Percentiles rank a stretch among this genome's conserved stretches.
Evolutionary conservation across 176 grass and related monocot genomes (phyloP).

Genomic region (Aegilops tauschii): DNA sequence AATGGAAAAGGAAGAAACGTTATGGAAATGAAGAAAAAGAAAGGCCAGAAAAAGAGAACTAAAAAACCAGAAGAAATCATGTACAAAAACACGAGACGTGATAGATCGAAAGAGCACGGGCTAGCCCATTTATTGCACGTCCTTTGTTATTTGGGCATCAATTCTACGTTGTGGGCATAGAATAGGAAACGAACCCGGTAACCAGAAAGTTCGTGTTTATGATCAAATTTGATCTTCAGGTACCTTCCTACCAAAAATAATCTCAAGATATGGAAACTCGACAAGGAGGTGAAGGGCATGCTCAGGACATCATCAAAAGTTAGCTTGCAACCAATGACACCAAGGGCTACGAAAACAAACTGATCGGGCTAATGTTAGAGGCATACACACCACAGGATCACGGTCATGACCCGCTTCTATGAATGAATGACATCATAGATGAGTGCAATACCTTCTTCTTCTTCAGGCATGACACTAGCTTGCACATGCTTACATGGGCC

Average conservation of each 20-base stretch:
- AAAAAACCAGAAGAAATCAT: no score
- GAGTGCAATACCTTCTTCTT: slow-evolving; percentile 61
- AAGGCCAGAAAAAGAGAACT: no score
- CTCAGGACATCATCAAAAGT: slow-evolving; percentile 15
- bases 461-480: slow-evolving; percentile 44
- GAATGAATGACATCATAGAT: slow-evolving; percentile 50
- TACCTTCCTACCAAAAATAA: slow-evolving; percentile 5
- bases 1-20: no score
- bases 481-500: slow-evolving; percentile 38
- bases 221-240: background rate
- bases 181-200: no score
- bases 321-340: background rate
- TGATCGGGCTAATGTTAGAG: slow-evolving; percentile 36
- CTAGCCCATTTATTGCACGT: no score
- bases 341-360: background rate
- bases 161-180: no score
- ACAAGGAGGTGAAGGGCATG: background rate
- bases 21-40: no score
- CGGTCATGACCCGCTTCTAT: background rate
- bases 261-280: no score
- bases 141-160: no score
- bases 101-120: no score
- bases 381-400: background rate
- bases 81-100: no score
- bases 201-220: no score